These are phyloP conservation scores for Thraustotheca clavata DNA, from an alignment of 352 stramenopile species.

Conservation along the genomic window DNA sequence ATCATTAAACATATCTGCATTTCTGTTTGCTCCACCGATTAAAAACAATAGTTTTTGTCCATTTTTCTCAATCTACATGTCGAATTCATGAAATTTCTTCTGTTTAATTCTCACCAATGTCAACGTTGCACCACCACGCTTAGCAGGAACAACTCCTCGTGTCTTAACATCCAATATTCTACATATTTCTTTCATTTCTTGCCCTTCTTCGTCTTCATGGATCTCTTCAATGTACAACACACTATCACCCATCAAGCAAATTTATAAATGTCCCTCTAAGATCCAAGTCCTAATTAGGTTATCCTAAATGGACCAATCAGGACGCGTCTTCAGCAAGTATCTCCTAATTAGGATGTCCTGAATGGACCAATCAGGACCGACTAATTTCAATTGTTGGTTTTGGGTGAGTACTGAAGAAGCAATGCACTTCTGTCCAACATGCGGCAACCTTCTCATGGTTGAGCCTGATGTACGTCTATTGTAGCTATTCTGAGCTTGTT, in stretches of 20 bases:
- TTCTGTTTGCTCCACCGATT: constrained; percentile 49
- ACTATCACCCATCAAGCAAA: constrained; percentile 6
- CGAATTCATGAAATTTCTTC: not conserved
- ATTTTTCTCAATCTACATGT: not conserved
- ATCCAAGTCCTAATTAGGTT: too few relatives aligned
- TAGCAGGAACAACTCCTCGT: not conserved
- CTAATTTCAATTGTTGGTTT: constrained; percentile 1
- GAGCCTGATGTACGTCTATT: constrained; percentile 59
- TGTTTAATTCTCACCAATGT: not conserved
- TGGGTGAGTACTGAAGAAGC: constrained; percentile 5
- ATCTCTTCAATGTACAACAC: constrained; percentile 22
- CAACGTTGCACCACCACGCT: constrained; percentile 11
- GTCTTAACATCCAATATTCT: not conserved
- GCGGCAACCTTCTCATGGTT: constrained; percentile 85
- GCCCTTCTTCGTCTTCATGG: not conserved
- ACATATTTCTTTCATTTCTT: not conserved
- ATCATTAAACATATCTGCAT: constrained; percentile 43
- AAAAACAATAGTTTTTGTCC: constrained; percentile 36
- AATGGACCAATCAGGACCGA: too few relatives aligned
- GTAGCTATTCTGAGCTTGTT: not conserved
- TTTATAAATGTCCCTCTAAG: too few relatives aligned
- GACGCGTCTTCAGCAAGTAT: too few relatives aligned
- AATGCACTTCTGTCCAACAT: constrained; percentile 89
- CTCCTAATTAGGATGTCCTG: constrained; percentile 15
- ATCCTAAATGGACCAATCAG: too few relatives aligned